Conservation (phyloP, 1,284 basidiomycete species). For the Xanthoconium separans region DNA sequence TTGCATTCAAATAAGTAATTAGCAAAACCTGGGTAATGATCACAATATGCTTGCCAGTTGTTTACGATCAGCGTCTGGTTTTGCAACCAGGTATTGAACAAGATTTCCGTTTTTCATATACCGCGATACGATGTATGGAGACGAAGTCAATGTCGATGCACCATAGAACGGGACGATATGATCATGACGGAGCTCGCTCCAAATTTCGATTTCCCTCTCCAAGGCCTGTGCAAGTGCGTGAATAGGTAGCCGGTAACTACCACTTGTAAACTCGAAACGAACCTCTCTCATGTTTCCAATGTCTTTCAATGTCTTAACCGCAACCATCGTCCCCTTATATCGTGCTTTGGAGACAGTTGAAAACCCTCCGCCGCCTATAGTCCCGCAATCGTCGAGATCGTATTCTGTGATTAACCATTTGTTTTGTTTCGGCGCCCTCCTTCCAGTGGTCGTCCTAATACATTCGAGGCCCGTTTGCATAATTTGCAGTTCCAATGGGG, state of each 20-base stretch:
- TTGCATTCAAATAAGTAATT: background rate
- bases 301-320: background rate
- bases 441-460: background rate
- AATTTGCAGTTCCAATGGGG: background rate
- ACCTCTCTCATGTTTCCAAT: background rate
- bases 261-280: background rate
- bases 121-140: constrained; percentile 1
- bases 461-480: constrained; percentile 1
- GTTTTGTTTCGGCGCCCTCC: background rate
- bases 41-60: background rate
- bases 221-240: background rate
- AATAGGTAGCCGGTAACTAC: background rate
- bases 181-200: constrained; percentile 3
- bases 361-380: constrained; percentile 3
- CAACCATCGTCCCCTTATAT: background rate
- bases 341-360: background rate
- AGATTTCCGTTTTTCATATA: constrained; percentile 6
- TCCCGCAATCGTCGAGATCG: background rate
- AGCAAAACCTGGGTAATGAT: too few relatives aligned
- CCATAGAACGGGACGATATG: constrained; percentile 8
- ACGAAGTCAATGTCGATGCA: background rate
- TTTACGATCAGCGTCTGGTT: background rate
- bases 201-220: constrained; percentile 2
- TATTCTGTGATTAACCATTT: constrained; percentile 2
- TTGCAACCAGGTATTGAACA: background rate